A percentile compares a stretch with the other conserved stretches of the same genome.
These are phyloP conservation scores for Amanita rubescens DNA, from an alignment of 768 basidiomycete genomes.

Conservation along the genomic window DNA sequence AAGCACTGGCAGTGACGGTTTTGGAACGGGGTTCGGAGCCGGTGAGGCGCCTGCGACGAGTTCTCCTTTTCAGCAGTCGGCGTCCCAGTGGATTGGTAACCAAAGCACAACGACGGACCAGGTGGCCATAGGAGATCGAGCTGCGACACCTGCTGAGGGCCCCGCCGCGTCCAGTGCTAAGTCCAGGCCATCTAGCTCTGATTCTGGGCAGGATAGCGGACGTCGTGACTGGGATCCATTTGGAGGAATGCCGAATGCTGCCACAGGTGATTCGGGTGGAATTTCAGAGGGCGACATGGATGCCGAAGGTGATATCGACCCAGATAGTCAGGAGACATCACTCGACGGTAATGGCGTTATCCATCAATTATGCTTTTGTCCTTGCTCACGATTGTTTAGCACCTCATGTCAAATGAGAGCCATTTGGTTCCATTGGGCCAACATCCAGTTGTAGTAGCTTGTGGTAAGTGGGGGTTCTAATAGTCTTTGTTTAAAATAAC, in stretches of 20 bases:
- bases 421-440: too few relatives aligned
- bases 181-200: neutral
- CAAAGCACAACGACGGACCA: neutral
- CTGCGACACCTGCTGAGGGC: neutral
- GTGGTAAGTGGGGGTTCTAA: too few relatives aligned
- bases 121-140: neutral
- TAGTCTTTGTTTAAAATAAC: too few relatives aligned
- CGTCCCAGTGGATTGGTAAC: neutral
- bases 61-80: neutral
- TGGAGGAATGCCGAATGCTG: neutral
- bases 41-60: neutral
- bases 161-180: neutral
- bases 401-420: neutral
- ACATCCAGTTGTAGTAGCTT: too few relatives aligned
- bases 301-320: constrained; percentile 18
- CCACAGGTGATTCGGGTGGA: neutral
- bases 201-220: neutral
- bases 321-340: constrained; percentile 15
- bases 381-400: neutral
- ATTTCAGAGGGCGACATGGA: constrained; percentile 12
- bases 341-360: constrained; percentile 12
- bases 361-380: neutral
- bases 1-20: neutral
- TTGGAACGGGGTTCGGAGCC: neutral
- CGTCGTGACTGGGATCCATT: neutral